Percentiles rank a stretch among this genome's conserved stretches.
phyloP scores from a whole-genome alignment of 2,329 filamentous ascomycete genomes.

The Pestalotiopsis fici region DNA sequence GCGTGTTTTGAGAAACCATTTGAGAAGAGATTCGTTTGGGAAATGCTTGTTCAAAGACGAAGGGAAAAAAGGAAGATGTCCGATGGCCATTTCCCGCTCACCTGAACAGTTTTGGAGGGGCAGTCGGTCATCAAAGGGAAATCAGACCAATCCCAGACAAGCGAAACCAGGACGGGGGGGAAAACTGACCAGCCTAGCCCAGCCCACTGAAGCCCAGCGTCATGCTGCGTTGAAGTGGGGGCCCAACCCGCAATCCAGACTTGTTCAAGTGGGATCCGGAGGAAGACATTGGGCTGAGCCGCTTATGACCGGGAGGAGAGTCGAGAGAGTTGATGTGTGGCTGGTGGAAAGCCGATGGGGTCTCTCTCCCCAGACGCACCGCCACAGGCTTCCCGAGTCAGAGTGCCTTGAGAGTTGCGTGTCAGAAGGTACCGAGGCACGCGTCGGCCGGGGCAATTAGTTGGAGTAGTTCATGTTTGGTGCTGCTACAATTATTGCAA shows the following conservation, averaged over 20 bases:
- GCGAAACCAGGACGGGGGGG: background rate
- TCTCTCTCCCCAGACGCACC: background rate
- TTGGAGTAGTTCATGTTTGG: background rate
- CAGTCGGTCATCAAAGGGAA: background rate
- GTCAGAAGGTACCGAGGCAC: slow-evolving; percentile 9
- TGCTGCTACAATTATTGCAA: background rate
- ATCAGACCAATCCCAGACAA: background rate
- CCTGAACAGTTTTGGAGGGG: slow-evolving; percentile 1
- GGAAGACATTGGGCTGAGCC: background rate
- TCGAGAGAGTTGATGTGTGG: background rate
- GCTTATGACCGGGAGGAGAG: too few species aligned
- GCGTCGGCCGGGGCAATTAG: background rate
- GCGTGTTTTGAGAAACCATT: slow-evolving; percentile 10
- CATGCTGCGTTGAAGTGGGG: background rate
- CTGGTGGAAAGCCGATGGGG: background rate
- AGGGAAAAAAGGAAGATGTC: slow-evolving; percentile 1
- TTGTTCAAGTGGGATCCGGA: background rate
- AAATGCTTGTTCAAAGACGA: background rate
- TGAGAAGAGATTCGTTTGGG: background rate
- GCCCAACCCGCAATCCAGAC: background rate
- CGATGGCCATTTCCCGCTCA: background rate
- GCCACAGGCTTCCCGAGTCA: background rate
- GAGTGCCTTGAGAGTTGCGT: background rate
- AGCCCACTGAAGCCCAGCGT: background rate
- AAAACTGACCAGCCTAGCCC: background rate